Evolutionary conservation across 2,329 filamentous ascomycete species (phyloP).

Genomic region (Fusarium acutatum): DNA sequence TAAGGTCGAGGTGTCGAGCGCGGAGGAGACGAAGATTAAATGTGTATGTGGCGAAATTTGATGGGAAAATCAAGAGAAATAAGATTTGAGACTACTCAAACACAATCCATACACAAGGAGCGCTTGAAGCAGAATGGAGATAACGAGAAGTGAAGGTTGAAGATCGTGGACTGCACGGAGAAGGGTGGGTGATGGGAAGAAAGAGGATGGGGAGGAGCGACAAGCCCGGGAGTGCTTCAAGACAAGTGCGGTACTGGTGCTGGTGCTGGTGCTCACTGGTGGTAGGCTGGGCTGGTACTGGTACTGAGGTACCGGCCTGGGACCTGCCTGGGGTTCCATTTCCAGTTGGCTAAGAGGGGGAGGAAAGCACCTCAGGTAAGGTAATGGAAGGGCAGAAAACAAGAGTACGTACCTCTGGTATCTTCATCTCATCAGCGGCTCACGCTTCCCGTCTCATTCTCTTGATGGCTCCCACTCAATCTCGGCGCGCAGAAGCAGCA

Average conservation of each 20-base stretch:
- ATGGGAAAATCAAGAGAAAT: constrained; percentile 15
- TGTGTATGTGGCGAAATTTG: constrained; percentile 9
- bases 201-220: constrained; percentile 51
- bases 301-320: constrained; percentile 38
- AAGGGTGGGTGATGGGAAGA: constrained; percentile 46
- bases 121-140: constrained; percentile 30
- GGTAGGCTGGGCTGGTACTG: constrained; percentile 3
- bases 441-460: constrained; percentile 12
- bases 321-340: constrained; percentile 39
- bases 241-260: constrained; percentile 42
- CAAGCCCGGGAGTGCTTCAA: constrained; percentile 45
- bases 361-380: constrained; percentile 12
- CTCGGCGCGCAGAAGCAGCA: constrained; percentile 7
- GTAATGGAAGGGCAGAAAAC: constrained; percentile 1
- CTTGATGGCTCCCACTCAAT: constrained; percentile 29
- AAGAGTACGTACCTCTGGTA: constrained; percentile 43
- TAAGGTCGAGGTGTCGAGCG: constrained; percentile 40
- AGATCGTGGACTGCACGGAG: constrained; percentile 47
- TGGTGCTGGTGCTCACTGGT: constrained; percentile 9
- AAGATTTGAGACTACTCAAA: constrained; percentile 39
- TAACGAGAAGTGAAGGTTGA: constrained; percentile 32
- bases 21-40: constrained; percentile 29
- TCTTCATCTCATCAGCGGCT: constrained; percentile 35
- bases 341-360: constrained; percentile 40
- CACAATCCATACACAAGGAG: constrained; percentile 34